Base-by-base conservation (phyloP, 345 rosid genomes). In the Hibiscus trionum region DNA sequence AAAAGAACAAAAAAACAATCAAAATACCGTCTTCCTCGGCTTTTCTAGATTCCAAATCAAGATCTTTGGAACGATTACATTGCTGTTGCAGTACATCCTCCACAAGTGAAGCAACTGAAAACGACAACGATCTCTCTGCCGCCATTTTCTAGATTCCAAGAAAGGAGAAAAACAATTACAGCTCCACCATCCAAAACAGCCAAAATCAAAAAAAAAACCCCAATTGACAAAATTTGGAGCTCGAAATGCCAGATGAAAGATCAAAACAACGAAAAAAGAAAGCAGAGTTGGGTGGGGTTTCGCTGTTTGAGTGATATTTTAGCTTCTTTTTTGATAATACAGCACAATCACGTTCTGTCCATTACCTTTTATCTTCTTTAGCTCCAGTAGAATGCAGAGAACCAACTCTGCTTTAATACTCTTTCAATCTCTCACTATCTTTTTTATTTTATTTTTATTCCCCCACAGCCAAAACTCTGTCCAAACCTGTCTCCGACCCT, bases 61-160 rank as follows among this genome's bases (percentile, higher is more conserved):
- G 75, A 78, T 79, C 88, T 78, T 82, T 58, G 16, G 69, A 56
- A 11, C 85, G 86, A 69, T 66, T 75, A 2, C 90, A 91, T 63
- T 87, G 90, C 68, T 87, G 91, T 75, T 89, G 90, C 73, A 89
- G 82, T 17, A 87, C 90, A 74, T 89, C 86, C 75, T 87, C 86
- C 81, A 89, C 85, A 59, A 87, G 84, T 21, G 90, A 83, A 69
- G 87, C 89, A 75, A 82, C 86, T 59, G 88, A 82, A 68, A 90
- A 86, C 49, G 84, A 80, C 76, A 85, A 66, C 66, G 76, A 75
- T 52, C 60, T 14, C 67, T 71, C 90, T 35, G 81, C 86, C 68
- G 87, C 85, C 89, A 80, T 85, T 63, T 58, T 55, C 68, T 47
- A 26, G 11, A 37, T 3, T 8, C 2, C 27, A 57, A 24, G 10